Base-by-base conservation (phyloP, 179 eudicot species). In the Silene noctiflora region DNA sequence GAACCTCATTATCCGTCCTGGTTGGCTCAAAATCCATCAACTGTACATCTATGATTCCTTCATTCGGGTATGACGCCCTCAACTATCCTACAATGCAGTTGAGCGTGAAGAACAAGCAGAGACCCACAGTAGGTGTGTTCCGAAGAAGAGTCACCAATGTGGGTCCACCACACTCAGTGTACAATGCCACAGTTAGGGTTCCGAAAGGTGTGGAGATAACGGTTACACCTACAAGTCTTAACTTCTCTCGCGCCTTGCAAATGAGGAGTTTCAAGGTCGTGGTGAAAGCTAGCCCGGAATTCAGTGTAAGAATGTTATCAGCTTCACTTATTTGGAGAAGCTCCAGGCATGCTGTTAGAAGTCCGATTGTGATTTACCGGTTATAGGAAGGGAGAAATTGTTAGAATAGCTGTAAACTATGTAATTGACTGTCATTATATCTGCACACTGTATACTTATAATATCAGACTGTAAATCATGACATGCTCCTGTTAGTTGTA, bases 11-110 rank as follows among this genome's bases (percentile, higher is more conserved):
- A 7, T 88, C 91, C 5, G 73, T 77, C 39, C 68, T 93, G 24
- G 74, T 86, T 1, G 89, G 92, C 17, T 83, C 87, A 16, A 86
- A 85, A 75, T 73, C 89, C 55, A 75, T 93, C 42, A 90, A 90
- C 56, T 93, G 98, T 81, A 88, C 95, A 17, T 24, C 84, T 16
- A 65, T 93, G 70, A 74, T 93, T 24, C 98, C 97, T 63, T 82
- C 89, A 12, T 72, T 69, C 3, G 89, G 95, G 22, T 79, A 86
- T 66, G 98, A 93, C 48, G 90, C 95, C 56, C 80, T 93, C 55
- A 93, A 93, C 85, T 93, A 93, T 58, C 98, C 98, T 4, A 91
- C 88, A 16, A 93, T 93, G 87, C 98, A 93, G 75, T 85, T 91
- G n/a, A 64, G 80, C 56, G 13, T 90, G 61, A 84, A 79, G 56